These are phyloP conservation scores for Rosa persica DNA, from an alignment of 306 rosid genomes.

Conservation along the genomic window DNA sequence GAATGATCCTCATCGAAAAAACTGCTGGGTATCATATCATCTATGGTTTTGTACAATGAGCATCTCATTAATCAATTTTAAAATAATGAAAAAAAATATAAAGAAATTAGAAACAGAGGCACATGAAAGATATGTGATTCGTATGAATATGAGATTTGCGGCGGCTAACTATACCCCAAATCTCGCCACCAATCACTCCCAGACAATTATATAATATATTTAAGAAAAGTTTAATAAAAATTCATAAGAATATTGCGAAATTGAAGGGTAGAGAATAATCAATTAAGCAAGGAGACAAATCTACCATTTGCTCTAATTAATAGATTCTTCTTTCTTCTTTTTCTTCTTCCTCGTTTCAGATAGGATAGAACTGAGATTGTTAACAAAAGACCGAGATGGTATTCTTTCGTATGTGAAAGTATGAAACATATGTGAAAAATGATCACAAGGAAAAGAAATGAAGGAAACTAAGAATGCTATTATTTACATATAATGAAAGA, in stretches of 20 bases:
- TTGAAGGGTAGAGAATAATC: background rate
- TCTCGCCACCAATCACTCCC: conserved; percentile 90
- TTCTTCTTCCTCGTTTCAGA: conserved; percentile 5
- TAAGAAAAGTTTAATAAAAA: background rate
- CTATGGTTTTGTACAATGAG: background rate
- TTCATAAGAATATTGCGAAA: conserved; percentile 2
- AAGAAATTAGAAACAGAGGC: conserved; percentile 12
- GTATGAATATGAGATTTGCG: conserved; percentile 50
- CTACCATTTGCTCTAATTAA: background rate
- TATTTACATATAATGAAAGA: conserved; percentile 52
- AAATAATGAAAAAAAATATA: background rate
- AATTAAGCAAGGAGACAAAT: conserved; percentile 23
- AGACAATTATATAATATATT: conserved; percentile 25
- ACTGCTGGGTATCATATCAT: background rate
- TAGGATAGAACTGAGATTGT: background rate
- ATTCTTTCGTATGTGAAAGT: conserved; percentile 10
- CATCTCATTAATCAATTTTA: background rate
- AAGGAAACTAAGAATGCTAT: conserved; percentile 29
- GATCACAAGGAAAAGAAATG: background rate
- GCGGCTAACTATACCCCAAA: conserved; percentile 74
- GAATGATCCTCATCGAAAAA: conserved; percentile 2
- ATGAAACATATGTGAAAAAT: conserved; percentile 21
- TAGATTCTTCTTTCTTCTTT: background rate
- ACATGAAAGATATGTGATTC: conserved; percentile 45
- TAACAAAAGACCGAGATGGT: background rate